A percentile compares a stretch with the other conserved stretches of the same genome.
phyloP scores from a whole-genome alignment of 257 asterid genomes.

The Mentha longifolia region DNA sequence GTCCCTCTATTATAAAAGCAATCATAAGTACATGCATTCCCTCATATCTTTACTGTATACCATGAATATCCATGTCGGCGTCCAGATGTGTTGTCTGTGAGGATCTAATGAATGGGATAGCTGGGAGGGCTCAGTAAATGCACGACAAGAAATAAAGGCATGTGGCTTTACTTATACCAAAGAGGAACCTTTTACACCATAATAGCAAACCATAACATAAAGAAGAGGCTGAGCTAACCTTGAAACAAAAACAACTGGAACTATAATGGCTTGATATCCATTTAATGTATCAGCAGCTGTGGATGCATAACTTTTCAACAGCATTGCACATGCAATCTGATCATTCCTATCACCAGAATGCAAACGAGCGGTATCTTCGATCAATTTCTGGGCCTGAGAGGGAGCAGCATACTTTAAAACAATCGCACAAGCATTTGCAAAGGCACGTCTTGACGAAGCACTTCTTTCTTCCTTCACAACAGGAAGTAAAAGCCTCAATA shows the following conservation, averaged over 20 bases:
- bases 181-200: constrained; percentile 4
- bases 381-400: constrained; percentile 84
- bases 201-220: constrained; percentile 18
- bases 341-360: constrained; percentile 87
- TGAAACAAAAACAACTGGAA: constrained; percentile 89
- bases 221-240: constrained; percentile 55
- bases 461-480: constrained; percentile 92
- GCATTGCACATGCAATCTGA: constrained; percentile 87
- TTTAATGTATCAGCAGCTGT: constrained; percentile 80
- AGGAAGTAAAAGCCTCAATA: constrained; percentile 85
- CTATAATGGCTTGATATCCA: constrained; percentile 74
- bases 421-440: constrained; percentile 92
- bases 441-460: constrained; percentile 81
- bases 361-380: constrained; percentile 81
- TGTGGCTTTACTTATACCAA: constrained; percentile 7
- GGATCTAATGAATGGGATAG: constrained; percentile 19
- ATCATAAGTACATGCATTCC: not conserved
- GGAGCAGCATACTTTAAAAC: constrained; percentile 81
- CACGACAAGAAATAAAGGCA: not conserved
- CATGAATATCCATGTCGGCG: not conserved
- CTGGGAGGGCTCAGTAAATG: constrained; percentile 14
- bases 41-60: not conserved
- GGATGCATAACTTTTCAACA: constrained; percentile 87
- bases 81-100: constrained; percentile 23
- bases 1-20: not conserved